Evolutionary conservation across 768 basidiomycete genomes (phyloP).

Genomic region (Mycena haematopus): DNA sequence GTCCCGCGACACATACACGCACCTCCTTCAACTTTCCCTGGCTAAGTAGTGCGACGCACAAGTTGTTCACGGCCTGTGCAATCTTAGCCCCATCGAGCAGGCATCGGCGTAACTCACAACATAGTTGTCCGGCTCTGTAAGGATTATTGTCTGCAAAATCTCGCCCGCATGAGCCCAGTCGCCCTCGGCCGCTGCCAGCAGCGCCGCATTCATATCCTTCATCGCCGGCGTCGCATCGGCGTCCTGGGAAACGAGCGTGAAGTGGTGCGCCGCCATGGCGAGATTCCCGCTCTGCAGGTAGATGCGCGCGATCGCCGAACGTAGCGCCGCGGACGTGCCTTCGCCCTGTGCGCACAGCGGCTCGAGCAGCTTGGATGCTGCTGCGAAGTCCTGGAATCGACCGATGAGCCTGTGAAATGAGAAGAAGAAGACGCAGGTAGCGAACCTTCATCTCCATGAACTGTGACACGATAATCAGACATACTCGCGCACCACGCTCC

Average conservation of each 20-base stretch:
- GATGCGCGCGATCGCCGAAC: slow-evolving; percentile 73
- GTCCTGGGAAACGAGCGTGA: slow-evolving; percentile 56
- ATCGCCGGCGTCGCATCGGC: slow-evolving; percentile 47
- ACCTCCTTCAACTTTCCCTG: slow-evolving; percentile 80
- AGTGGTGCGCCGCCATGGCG: slow-evolving; percentile 61
- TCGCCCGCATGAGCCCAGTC: slow-evolving; percentile 65
- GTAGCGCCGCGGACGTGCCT: slow-evolving; percentile 55
- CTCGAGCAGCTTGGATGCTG: slow-evolving; percentile 70
- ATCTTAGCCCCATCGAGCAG: not conserved
- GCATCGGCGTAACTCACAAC: slow-evolving; percentile 49
- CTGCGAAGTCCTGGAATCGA: slow-evolving; percentile 63
- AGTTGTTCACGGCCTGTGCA: slow-evolving; percentile 73
- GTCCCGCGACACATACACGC: slow-evolving; percentile 38
- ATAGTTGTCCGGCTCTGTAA: slow-evolving; percentile 62
- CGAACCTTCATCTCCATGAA: slow-evolving; percentile 83
- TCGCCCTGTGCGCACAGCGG: slow-evolving; percentile 61
- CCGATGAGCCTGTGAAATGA: not conserved
- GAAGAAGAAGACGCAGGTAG: slow-evolving; percentile 4
- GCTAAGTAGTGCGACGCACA: slow-evolving; percentile 72
- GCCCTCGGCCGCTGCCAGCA: slow-evolving; percentile 72
- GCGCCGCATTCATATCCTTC: slow-evolving; percentile 68
- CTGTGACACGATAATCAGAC: slow-evolving; percentile 81
- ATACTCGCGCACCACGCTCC: slow-evolving; percentile 78
- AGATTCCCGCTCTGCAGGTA: slow-evolving; percentile 79
- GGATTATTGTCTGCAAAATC: slow-evolving; percentile 44